Evolutionary conservation across 164 flowering plant species (phyloP), one percentile per base, ranked within the genome.

Genomic region (Umbellularia californica): DNA sequence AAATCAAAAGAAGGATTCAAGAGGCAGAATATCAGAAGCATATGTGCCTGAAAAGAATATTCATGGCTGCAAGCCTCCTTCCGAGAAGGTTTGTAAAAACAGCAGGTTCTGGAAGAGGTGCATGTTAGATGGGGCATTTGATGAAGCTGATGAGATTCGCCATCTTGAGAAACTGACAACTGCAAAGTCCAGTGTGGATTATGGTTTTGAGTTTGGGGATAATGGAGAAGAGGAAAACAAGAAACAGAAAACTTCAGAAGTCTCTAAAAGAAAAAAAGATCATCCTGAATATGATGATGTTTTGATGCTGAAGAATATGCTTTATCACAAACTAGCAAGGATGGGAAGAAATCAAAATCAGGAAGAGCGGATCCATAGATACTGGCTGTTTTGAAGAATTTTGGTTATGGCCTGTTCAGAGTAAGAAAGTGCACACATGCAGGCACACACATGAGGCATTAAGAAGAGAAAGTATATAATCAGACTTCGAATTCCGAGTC

Each of bases 41-140:
- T 35, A 14, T 64, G 30, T 19, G 19, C 15, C 17, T 27, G 20
- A 24, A 70, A 76, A 63, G 63, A 5, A 41, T 7, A 41, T 0
- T 41, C 68, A 5, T 25, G 35, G 69, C 10, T 9, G 70, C 19
- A 28, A 28, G 2, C 7, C 67, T 74, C 35, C 68, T 35, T 70
- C 74, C 23, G 68, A 70, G 63, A n/a, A 73, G 19, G 69, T 76
- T 76, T 73, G 78, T 19, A 76, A 70, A 60, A 76, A 73, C 25
- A 50, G 28, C 12, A 60, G 78, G n/a, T 70, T 76, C 17, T 69
- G 68, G 19, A 70, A 76, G 78, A 76, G 74, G 73, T 69, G 78
- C 50, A 35, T 70, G 19, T 47, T 76, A 9, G 78, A 76, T 70
- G 78, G 73, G 33, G 77, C 69, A 58, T 22, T 3, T 70, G 64